Percentiles rank a stretch among this genome's conserved stretches.
These are phyloP conservation scores for Chamaecyparis obtusa DNA, from an alignment of 75 land plant genomes.

Conservation along the genomic window DNA sequence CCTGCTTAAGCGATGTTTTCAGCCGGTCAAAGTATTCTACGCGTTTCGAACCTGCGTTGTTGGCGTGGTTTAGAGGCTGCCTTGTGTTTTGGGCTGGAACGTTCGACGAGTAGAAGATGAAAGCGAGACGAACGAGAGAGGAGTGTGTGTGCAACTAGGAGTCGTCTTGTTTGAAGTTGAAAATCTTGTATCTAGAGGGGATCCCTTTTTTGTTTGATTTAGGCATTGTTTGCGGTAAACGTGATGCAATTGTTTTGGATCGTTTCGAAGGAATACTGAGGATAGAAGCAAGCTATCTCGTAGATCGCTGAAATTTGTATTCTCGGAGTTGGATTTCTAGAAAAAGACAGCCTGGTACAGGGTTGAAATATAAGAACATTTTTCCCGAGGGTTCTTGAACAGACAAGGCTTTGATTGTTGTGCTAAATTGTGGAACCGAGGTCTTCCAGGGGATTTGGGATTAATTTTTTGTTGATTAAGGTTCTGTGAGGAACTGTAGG, in stretches of 20 bases:
- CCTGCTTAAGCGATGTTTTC: not conserved
- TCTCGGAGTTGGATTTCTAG: not conserved
- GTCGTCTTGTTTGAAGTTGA: not conserved
- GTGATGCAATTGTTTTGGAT: not conserved
- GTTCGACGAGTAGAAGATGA: not conserved
- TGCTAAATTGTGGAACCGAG: not conserved
- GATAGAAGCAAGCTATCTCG: not conserved
- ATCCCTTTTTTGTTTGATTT: not conserved
- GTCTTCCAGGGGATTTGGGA: not conserved
- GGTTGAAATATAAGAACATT: not conserved
- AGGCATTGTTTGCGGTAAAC: not conserved
- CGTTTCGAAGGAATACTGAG: not conserved
- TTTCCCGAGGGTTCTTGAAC: not conserved
- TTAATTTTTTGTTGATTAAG: not conserved
- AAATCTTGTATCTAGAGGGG: not conserved
- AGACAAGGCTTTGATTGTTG: not conserved
- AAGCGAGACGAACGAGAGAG: not conserved
- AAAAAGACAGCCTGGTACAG: not conserved
- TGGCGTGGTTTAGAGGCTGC: not conserved
- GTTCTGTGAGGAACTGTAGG: not conserved
- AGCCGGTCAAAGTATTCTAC: not conserved
- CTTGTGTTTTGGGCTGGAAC: not conserved
- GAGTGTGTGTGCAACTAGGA: slow-evolving; percentile 1
- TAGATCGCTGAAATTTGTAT: not conserved
- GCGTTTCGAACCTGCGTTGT: not conserved